Conservation (phyloP, 768 basidiomycete genomes). For the Omphalotus guepiniiformis region DNA sequence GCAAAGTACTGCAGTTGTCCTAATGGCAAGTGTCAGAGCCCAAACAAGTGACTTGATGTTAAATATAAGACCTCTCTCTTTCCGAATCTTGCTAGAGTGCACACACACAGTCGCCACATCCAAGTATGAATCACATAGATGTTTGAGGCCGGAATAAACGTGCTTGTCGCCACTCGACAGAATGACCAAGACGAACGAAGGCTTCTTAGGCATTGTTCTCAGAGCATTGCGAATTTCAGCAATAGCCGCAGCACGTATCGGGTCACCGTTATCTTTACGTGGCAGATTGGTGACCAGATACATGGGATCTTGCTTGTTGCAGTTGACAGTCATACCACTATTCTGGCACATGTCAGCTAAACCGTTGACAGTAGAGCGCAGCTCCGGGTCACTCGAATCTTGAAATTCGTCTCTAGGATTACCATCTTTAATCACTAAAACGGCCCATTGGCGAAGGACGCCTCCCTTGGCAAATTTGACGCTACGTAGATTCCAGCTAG, state of each 20-base stretch:
- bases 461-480: conserved; percentile 61
- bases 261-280: conserved; percentile 45
- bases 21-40: conserved; percentile 22
- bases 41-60: conserved; percentile 20
- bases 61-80: conserved; percentile 44
- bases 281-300: conserved; percentile 45
- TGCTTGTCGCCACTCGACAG: conserved; percentile 69
- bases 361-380: conserved; percentile 40
- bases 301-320: conserved; percentile 26
- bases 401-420: conserved; percentile 55
- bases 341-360: conserved; percentile 60
- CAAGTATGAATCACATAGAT: conserved; percentile 59
- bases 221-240: conserved; percentile 37
- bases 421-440: conserved; percentile 63
- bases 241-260: conserved; percentile 49
- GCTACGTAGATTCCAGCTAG: conserved; percentile 72
- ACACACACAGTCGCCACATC: conserved; percentile 77
- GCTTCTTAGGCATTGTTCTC: conserved; percentile 38
- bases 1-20: conserved; percentile 71
- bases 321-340: conserved; percentile 55
- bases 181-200: conserved; percentile 59
- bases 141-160: conserved; percentile 75
- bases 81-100: conserved; percentile 66
- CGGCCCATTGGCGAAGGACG: conserved; percentile 57
- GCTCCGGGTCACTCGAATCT: conserved; percentile 48